Conservation (phyloP, 495 filamentous ascomycete species). For the Pyronema omphalodes region DNA sequence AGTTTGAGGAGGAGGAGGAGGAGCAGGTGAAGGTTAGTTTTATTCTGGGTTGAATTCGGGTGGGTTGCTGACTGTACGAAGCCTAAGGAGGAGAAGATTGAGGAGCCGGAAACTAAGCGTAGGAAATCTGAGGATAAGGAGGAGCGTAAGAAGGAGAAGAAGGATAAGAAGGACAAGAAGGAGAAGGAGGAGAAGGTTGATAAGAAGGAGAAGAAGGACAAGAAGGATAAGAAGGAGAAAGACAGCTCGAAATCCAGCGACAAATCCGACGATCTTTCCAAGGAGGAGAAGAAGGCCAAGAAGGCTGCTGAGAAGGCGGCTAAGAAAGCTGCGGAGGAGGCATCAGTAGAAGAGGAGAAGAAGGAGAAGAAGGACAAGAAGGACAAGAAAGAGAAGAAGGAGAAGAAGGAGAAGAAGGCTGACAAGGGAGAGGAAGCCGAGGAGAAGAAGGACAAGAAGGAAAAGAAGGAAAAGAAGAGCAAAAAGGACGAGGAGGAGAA, state of each 20-base stretch:
- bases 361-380: slow-evolving; percentile 25
- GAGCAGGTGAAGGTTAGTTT: slow-evolving; percentile 1
- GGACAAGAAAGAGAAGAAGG: slow-evolving; percentile 19
- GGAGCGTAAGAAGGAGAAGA: slow-evolving; percentile 11
- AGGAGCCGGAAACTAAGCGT: slow-evolving; percentile 2
- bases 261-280: not conserved
- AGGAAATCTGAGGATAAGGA: slow-evolving; percentile 1
- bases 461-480: slow-evolving; percentile 14
- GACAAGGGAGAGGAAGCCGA: slow-evolving; percentile 4
- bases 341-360: slow-evolving; percentile 13
- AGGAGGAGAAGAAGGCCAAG: slow-evolving; percentile 20
- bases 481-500: slow-evolving; percentile 12
- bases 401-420: slow-evolving; percentile 13
- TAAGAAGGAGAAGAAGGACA: slow-evolving; percentile 19
- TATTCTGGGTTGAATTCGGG: not conserved
- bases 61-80: slow-evolving; percentile 6
- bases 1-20: slow-evolving; percentile 7
- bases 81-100: slow-evolving; percentile 2
- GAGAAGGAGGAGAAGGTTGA: slow-evolving; percentile 3
- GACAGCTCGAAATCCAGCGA: not conserved
- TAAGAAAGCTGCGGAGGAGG: slow-evolving; percentile 8
- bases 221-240: slow-evolving; percentile 9
- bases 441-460: slow-evolving; percentile 6
- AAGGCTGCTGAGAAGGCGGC: not conserved
- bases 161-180: slow-evolving; percentile 10